Percentiles rank a stretch among this genome's conserved stretches.
Evolutionary conservation across 2,329 filamentous ascomycete genomes (phyloP).

Genomic region (Chaetomiaceae sp.): DNA sequence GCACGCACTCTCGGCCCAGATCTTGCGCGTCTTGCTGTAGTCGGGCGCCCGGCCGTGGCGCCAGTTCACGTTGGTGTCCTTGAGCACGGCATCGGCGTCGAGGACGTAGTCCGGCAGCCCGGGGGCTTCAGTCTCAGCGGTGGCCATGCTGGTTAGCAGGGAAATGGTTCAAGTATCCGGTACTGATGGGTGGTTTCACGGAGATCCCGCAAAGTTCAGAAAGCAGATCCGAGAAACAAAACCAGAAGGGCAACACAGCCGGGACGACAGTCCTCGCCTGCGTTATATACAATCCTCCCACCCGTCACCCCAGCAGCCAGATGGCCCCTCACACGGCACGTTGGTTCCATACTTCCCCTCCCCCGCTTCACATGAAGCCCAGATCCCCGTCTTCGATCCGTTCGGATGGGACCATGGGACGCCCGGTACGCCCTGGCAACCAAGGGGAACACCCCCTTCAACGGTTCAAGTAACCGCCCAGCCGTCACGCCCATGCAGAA

Average conservation of each 20-base stretch:
- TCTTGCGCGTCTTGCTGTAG: conserved; percentile 58
- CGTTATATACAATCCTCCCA: not conserved
- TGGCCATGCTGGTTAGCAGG: not conserved
- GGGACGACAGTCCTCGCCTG: not conserved
- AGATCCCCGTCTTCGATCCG: conserved; percentile 5
- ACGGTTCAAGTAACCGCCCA: not conserved
- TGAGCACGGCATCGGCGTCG: conserved; percentile 54
- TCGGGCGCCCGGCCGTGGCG: conserved; percentile 57
- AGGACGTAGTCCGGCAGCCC: conserved; percentile 52
- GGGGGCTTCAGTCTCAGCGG: not conserved
- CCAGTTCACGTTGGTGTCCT: conserved; percentile 51
- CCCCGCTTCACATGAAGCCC: not conserved
- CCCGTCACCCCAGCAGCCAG: not conserved
- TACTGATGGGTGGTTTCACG: not conserved
- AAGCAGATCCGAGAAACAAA: not conserved
- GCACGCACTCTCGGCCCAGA: conserved; percentile 54
- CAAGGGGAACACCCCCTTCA: not conserved
- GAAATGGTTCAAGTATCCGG: not conserved
- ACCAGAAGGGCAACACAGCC: not conserved
- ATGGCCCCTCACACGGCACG: conserved; percentile 2
- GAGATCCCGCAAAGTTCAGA: not conserved
- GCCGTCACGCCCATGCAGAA: not conserved
- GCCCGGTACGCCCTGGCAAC: not conserved
- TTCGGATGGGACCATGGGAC: not conserved
- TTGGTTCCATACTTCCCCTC: not conserved